phyloP scores from a whole-genome alignment of 208 protist genomes.

The Kentomonas sorsogonicus region DNA sequence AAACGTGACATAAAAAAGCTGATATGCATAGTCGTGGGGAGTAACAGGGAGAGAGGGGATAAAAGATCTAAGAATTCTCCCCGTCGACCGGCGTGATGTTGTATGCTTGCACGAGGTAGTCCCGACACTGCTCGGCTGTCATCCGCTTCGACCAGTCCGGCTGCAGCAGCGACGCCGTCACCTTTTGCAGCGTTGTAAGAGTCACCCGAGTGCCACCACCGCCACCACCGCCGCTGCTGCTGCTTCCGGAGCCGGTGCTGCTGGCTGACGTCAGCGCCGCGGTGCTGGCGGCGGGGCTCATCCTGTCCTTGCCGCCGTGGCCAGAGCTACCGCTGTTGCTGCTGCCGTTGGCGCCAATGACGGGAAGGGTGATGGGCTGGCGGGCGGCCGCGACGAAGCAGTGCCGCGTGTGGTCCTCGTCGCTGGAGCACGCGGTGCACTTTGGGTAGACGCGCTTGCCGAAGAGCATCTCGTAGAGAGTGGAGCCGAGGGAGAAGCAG shows the following conservation, averaged over 20 bases:
- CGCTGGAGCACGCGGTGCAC: constrained; percentile 31
- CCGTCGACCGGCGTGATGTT: constrained; percentile 28
- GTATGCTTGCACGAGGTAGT: constrained; percentile 30
- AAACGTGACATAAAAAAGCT: not conserved
- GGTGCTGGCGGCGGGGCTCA: not conserved
- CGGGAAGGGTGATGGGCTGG: constrained; percentile 33
- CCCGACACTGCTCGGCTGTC: constrained; percentile 56
- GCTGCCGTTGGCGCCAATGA: constrained; percentile 2
- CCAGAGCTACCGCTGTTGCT: not conserved
- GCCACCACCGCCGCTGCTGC: not conserved
- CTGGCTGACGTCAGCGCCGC: not conserved
- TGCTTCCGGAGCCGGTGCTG: not conserved
- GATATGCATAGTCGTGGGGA: not conserved
- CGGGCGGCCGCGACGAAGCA: constrained; percentile 64
- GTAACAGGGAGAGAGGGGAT: too few relatives aligned
- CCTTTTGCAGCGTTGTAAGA: constrained; percentile 38
- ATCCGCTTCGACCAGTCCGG: constrained; percentile 37
- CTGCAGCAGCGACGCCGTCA: constrained; percentile 41
- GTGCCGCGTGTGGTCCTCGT: constrained; percentile 63
- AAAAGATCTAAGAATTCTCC: too few relatives aligned
- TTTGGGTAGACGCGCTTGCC: constrained; percentile 62
- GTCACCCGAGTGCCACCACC: not conserved
- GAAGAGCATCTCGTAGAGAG: constrained; percentile 73
- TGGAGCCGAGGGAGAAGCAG: constrained; percentile 70
- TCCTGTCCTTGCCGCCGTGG: constrained; percentile 1